Base-by-base conservation (phyloP, 2,329 filamentous ascomycete species). In the Geosmithia putterillii region DNA sequence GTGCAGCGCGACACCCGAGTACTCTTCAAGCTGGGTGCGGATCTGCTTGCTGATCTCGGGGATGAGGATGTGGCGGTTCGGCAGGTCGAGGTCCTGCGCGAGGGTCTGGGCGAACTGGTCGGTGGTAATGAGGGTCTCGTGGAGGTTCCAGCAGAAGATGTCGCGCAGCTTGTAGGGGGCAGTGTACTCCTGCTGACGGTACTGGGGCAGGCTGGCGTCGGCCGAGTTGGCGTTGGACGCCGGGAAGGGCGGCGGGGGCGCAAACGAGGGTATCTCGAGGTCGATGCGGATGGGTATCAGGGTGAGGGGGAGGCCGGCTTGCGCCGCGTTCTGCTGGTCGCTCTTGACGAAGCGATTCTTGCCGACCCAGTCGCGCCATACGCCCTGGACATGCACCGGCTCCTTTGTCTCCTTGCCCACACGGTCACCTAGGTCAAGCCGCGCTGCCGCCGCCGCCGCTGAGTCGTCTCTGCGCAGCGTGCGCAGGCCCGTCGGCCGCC, bases 281-380 rank as follows among this genome's bases (percentile, higher is more conserved):
- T 98, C 92, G 62, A 98, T 94, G 46, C 90, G 86, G 54, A 98
- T 95, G 17, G 92, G 92, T 46, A 98, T 90, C 43, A 96, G 71
- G 1, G 87, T 95, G 42, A 94, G 74, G 4, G 92, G 92, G 32
- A 98, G 74, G 41, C 79, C 79, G 32, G 86, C 81, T 53, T 82
- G 78, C 3, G 75, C 74, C 42, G 73, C 72, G 52, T 72, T 76
- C 48, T 80, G 75, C 50, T 77, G 63, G 47, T 81, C 78, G 36
- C 71, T 73, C 41, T 70, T 65, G n/a, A 67, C 58, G 14, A 63
- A 59, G 39, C 69, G 70, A 47, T 75, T 68, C 63, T 90, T 88
- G 47, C 84, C 79, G 78, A 37, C 35, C 89, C 90, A 96, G 52
- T 95, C 89, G 57, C 90, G 77, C 79, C 87, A 95, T 54, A 95